Evolutionary conservation across 192 early-diverging fungal genomes (phyloP).

Genomic region (Podila verticillata): DNA sequence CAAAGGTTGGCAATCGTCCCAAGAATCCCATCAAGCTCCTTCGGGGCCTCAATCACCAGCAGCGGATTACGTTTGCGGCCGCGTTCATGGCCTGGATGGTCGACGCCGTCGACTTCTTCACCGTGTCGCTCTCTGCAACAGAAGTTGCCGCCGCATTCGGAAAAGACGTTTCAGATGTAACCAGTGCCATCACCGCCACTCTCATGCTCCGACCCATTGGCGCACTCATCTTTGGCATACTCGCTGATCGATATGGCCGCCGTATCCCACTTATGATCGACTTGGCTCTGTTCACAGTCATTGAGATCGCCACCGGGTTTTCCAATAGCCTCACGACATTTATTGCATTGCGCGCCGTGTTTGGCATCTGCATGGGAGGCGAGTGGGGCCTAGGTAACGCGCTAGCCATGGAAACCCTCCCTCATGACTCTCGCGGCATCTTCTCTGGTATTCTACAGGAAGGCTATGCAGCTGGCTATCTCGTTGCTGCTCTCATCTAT

Average conservation of each 20-base stretch:
- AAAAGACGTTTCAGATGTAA: conserved; percentile 64
- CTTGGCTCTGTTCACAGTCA: conserved; percentile 66
- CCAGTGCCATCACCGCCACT: conserved; percentile 73
- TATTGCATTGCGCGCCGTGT: conserved; percentile 65
- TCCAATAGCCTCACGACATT: conserved; percentile 68
- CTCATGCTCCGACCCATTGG: conserved; percentile 78
- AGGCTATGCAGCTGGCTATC: conserved; percentile 75
- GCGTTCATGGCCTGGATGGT: conserved; percentile 79
- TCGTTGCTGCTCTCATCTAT: conserved; percentile 71
- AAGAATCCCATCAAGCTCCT: not conserved
- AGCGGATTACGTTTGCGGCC: conserved; percentile 3
- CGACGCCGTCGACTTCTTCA: conserved; percentile 79
- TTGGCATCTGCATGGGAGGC: conserved; percentile 79
- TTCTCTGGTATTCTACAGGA: conserved; percentile 82
- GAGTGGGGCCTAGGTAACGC: conserved; percentile 79
- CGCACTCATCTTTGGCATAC: conserved; percentile 74
- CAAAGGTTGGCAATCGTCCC: not conserved
- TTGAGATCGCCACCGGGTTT: conserved; percentile 75
- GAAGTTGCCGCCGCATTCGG: conserved; percentile 67
- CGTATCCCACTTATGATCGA: conserved; percentile 75
- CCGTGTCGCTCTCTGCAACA: conserved; percentile 64
- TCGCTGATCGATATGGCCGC: conserved; percentile 75
- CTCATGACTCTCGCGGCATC: conserved; percentile 71
- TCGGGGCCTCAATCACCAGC: not conserved
- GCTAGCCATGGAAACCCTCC: conserved; percentile 78